phyloP scores from a whole-genome alignment of 2,329 filamentous ascomycete species.

The Apiospora malaysiana region DNA sequence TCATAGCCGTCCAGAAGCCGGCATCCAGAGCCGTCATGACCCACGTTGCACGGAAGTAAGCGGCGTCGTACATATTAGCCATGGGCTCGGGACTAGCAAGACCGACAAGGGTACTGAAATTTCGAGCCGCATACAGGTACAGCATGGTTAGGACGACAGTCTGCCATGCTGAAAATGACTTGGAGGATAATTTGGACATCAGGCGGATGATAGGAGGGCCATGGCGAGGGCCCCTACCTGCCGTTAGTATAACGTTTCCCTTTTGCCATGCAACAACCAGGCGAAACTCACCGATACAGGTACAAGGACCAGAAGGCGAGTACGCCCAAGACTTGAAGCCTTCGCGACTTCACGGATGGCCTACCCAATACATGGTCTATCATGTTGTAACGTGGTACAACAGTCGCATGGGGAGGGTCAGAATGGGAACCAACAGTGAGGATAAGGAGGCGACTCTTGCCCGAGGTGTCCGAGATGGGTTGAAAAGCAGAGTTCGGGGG shows the following conservation, averaged over 20 bases:
- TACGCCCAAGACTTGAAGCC: slow-evolving; percentile 90
- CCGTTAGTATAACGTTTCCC: slow-evolving; percentile 27
- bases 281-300: slow-evolving; percentile 65
- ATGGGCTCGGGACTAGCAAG: slow-evolving; percentile 93
- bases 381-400: slow-evolving; percentile 44
- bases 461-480: slow-evolving; percentile 2
- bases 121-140: slow-evolving; percentile 88
- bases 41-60: slow-evolving; percentile 97
- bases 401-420: slow-evolving; percentile 2
- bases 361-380: slow-evolving; percentile 91
- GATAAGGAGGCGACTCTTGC: neutral
- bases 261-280: neutral
- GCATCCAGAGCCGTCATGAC: slow-evolving; percentile 92
- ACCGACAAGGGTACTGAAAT: slow-evolving; percentile 91
- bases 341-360: slow-evolving; percentile 88
- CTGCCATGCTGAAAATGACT: slow-evolving; percentile 85
- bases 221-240: slow-evolving; percentile 75
- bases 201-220: slow-evolving; percentile 78
- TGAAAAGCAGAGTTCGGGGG: neutral
- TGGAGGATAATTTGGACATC: slow-evolving; percentile 74
- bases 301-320: slow-evolving; percentile 92
- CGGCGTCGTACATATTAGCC: slow-evolving; percentile 88
- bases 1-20: slow-evolving; percentile 99
- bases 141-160: slow-evolving; percentile 85
- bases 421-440: too few species aligned